Base-by-base conservation (phyloP, 225 moss, liverwort and hornwort species). In the Bryoerythrophyllum caledonicum region DNA sequence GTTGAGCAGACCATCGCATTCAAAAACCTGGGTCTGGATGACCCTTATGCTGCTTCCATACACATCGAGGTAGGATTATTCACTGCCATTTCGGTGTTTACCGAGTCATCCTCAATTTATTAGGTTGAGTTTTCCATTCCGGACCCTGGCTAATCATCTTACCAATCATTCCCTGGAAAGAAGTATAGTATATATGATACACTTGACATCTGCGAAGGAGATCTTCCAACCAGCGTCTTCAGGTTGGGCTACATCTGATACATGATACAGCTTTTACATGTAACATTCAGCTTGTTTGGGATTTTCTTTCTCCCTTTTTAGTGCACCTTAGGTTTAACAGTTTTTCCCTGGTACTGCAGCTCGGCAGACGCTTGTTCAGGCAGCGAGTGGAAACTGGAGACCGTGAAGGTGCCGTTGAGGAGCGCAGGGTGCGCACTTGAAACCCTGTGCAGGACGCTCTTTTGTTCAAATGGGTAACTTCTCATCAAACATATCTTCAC, bases 311-410 rank as follows among this genome's bases (percentile, higher is more conserved):
- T 6, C n/a, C n/a, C 6, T 26, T 26, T 28, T 14, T 8, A n/a
- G n/a, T n/a, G n/a, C n/a, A n/a, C n/a, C n/a, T n/a, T n/a, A n/a
- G n/a, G n/a, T n/a, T n/a, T n/a, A n/a, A n/a, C n/a, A n/a, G n/a
- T n/a, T n/a, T n/a, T n/a, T n/a, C n/a, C 48, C 38, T 73, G 60
- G 21, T 73, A 62, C 46, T 87, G 65, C 84, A 95, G 97, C 82
- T 99, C 70, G 97, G 97, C 67, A 90, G 94, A 81, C 97, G 97
- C 55, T 83, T 99, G 49, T 94, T 89, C 13, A 86, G 97, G 74
- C 93, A 93, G 77, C 93, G 97, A 10, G 32, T 99, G 91, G 97
- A 99, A 86, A 99, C 94, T 46, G 97, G 94, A 65, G 94, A 99
- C 68, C 89, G 88, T 52, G 97, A 94, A 79, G 90, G 93, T 74